Evolutionary conservation across 2,329 filamentous ascomycete species (phyloP).

Genomic region (Emergomyces orientalis): DNA sequence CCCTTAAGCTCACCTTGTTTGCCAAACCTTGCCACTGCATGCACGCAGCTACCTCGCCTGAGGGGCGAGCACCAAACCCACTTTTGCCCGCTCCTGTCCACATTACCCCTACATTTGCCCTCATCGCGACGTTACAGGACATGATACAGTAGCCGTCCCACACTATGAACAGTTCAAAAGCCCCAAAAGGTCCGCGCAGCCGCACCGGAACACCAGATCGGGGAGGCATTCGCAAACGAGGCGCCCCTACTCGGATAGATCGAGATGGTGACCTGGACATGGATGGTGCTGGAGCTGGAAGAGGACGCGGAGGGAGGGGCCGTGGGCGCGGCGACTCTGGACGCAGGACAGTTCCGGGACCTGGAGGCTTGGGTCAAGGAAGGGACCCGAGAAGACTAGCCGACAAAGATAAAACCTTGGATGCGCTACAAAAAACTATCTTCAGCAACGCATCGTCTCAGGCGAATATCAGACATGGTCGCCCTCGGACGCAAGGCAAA

Average conservation of each 20-base stretch:
- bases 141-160: constrained; percentile 14
- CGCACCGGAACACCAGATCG: constrained; percentile 25
- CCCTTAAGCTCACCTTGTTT: not conserved
- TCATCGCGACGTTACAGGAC: not conserved
- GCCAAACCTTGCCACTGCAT: not conserved
- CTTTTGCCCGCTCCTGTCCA: not conserved
- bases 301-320: constrained; percentile 25
- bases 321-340: constrained; percentile 26
- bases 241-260: constrained; percentile 40
- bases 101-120: not conserved
- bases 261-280: constrained; percentile 55
- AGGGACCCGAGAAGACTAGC: constrained; percentile 18
- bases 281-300: constrained; percentile 37
- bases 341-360: constrained; percentile 15
- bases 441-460: constrained; percentile 25
- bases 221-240: constrained; percentile 46
- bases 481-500: constrained; percentile 14
- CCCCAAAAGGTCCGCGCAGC: constrained; percentile 24
- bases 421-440: constrained; percentile 32
- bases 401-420: constrained; percentile 23
- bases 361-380: constrained; percentile 18
- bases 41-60: not conserved
- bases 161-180: constrained; percentile 25
- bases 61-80: not conserved
- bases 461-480: constrained; percentile 33